Evolutionary conservation across 306 rosid genomes (phyloP).

Genomic region (Vachellia collinsii): DNA sequence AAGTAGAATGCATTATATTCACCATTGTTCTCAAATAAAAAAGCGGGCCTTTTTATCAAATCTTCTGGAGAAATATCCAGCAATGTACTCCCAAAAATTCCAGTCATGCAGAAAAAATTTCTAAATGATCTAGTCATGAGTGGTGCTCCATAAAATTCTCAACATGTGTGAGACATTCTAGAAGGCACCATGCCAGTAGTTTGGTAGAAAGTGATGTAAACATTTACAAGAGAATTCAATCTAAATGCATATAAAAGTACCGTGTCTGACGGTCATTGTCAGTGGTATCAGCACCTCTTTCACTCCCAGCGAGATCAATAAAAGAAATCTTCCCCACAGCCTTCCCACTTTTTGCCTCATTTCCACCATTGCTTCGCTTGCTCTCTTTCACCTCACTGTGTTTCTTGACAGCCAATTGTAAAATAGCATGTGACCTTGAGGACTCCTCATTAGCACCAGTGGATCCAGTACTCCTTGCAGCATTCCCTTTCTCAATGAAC

Average conservation of each 20-base stretch:
- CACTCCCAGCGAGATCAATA: constrained; percentile 98
- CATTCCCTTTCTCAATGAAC: constrained; percentile 89
- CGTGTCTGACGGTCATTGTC: constrained; percentile 99
- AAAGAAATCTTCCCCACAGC: constrained; percentile 96
- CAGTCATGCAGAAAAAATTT: background rate
- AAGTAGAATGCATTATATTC: constrained; percentile 19
- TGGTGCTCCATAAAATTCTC: constrained; percentile 3
- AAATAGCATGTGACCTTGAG: constrained; percentile 97
- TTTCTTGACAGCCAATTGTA: constrained; percentile 85
- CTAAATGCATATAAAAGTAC: constrained; percentile 42
- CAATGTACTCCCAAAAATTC: background rate
- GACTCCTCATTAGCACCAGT: constrained; percentile 99
- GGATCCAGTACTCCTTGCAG: constrained; percentile 97
- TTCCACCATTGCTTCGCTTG: constrained; percentile 75
- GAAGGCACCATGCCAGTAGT: constrained; percentile 23
- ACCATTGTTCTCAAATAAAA: background rate
- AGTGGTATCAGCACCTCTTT: constrained; percentile 99
- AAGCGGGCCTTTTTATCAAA: background rate
- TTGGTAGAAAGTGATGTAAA: background rate
- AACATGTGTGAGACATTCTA: constrained; percentile 23
- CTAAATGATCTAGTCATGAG: constrained; percentile 17
- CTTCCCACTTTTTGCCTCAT: constrained; percentile 82
- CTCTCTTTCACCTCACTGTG: constrained; percentile 79
- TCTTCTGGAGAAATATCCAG: background rate
- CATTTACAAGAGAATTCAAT: constrained; percentile 7